Base-by-base conservation (phyloP, 169 alveolate genomes). In the Cryptosporidium meleagridis region DNA sequence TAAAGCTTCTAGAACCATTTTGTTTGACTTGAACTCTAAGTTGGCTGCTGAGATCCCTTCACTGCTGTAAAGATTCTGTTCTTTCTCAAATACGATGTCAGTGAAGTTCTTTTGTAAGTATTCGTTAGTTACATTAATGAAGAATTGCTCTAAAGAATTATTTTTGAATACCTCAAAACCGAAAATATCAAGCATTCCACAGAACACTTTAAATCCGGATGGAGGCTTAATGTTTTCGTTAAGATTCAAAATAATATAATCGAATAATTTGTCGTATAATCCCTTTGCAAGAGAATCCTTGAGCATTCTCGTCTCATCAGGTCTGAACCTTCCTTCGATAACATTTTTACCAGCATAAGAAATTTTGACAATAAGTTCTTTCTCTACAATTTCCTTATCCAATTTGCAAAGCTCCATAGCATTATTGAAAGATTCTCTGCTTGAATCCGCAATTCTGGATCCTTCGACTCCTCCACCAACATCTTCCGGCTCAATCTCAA, bases 141-240 rank as follows among this genome's bases (percentile, higher is more conserved):
- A 97, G 85, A 98, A 91, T 91, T 98, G 98, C 86, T 98, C 99
- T 58, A 98, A 95, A 62, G 98, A 94, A 93, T 98, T 98, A 71
- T 95, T 96, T 84, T 95, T 95, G 87, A 98, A 97, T 59, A 94
- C 96, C 92, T 98, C 99, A 93, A 97, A 98, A 2, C 99, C 99
- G 91, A 96, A 97, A 35, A 97, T 97, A 94, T 98, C 99, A 21
- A 98, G 91, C 91, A 98, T 94, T 45, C 99, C 99, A 91, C 98
- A 96, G 85, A 96, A 96, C 31, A 58, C 89, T 55, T 93, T 93
- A 71, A 95, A 94, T 35, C 97, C 96, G 12, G 91, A 94, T 31
- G 94, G 94, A 59, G 97, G 98, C 69, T 95, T 95, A 62, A 98
- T 97, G 48, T 97, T 94, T 23, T 94, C 85, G 94, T 98, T 98